These are phyloP conservation scores for Clonostachys rhizophaga DNA, from an alignment of 2,329 filamentous ascomycete species.

Conservation along the genomic window DNA sequence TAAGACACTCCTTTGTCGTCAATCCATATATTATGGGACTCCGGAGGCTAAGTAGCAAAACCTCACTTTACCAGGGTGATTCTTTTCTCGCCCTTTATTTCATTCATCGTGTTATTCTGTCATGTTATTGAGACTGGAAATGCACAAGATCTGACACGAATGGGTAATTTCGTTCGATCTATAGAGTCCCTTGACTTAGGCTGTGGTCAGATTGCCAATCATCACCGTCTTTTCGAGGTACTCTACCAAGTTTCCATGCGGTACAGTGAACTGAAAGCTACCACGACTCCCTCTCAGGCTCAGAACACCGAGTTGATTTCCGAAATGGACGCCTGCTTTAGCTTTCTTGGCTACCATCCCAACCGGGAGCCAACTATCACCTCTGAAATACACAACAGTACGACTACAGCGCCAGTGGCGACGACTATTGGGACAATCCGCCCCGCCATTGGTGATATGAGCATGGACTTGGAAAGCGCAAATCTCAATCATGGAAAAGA, in stretches of 20 bases:
- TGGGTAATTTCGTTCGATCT: neutral
- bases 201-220: neutral
- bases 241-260: neutral
- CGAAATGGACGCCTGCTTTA: neutral
- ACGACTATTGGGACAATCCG: no score
- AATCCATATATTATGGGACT: no score
- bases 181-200: neutral
- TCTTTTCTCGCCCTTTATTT: constrained; percentile 10
- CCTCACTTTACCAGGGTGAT: neutral
- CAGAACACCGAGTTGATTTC: neutral
- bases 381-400: no score
- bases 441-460: no score
- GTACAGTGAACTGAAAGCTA: neutral
- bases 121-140: constrained; percentile 27
- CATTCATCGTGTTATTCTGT: constrained; percentile 16
- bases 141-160: neutral
- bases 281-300: constrained; percentile 14
- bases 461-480: neutral
- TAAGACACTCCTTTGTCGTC: no score
- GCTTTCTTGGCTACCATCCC: neutral
- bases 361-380: neutral
- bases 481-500: neutral
- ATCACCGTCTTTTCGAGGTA: constrained; percentile 1
- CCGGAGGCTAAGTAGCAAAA: no score
- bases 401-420: no score